Conservation (phyloP, 768 basidiomycete genomes). For the Chalciporus piperatus region DNA sequence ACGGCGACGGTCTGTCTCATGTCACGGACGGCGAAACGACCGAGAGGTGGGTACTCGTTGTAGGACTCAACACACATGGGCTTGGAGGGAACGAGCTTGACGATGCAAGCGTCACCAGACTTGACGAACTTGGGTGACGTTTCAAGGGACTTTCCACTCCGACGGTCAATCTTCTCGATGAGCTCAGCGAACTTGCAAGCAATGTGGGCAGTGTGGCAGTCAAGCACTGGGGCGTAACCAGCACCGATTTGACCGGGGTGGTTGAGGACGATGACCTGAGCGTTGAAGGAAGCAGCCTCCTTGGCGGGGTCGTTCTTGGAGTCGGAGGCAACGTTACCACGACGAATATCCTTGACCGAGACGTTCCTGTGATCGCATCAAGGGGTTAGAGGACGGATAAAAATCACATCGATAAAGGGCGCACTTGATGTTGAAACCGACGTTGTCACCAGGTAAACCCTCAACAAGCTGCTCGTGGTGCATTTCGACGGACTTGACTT, state of each 20-base stretch:
- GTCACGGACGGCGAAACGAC: slow-evolving; percentile 99
- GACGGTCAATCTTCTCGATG: slow-evolving; percentile 99
- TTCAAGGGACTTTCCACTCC: slow-evolving; percentile 93
- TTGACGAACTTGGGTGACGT: slow-evolving; percentile 94
- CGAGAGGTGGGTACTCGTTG: slow-evolving; percentile 97
- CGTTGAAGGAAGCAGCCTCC: slow-evolving; percentile 98
- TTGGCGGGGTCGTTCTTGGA: slow-evolving; percentile 99
- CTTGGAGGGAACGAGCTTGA: slow-evolving; percentile 95
- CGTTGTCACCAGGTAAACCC: slow-evolving; percentile 98
- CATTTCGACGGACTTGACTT: slow-evolving; percentile 99
- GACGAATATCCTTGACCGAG: slow-evolving; percentile 99
- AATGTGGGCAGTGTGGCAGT: slow-evolving; percentile 99
- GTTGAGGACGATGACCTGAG: slow-evolving; percentile 99
- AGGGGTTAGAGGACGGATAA: slow-evolving; percentile 5
- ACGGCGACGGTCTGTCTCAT: slow-evolving; percentile 99
- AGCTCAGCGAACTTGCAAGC: slow-evolving; percentile 99
- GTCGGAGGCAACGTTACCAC: slow-evolving; percentile 99
- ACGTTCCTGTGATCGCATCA: slow-evolving; percentile 70
- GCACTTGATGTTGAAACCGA: slow-evolving; percentile 98
- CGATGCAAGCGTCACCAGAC: slow-evolving; percentile 98
- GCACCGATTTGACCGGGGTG: slow-evolving; percentile 99
- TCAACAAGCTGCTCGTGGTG: slow-evolving; percentile 96
- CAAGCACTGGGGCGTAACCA: slow-evolving; percentile 97
- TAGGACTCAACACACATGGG: slow-evolving; percentile 95
- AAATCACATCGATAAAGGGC: slow-evolving; percentile 23